Conservation (phyloP, 768 basidiomycete genomes). For the Pleurotus ostreatus region DNA sequence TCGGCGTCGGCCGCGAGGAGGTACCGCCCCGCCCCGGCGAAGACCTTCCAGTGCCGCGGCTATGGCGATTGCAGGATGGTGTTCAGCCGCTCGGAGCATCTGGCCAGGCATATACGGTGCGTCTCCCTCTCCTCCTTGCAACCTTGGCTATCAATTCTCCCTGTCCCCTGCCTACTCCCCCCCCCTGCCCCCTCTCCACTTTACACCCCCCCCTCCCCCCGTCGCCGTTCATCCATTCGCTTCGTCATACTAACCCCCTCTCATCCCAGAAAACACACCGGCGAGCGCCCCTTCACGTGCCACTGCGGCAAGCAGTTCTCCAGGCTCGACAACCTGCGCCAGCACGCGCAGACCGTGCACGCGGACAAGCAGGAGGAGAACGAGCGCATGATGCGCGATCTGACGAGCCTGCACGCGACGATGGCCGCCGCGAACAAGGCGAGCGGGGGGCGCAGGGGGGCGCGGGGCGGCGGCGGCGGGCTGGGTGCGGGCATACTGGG, state of each 20-base stretch:
- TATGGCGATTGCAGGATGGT: slow-evolving; percentile 97
- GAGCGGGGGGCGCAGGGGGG: too few species aligned
- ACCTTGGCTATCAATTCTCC: too few species aligned
- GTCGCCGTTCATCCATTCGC: too few species aligned
- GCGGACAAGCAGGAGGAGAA: slow-evolving; percentile 90
- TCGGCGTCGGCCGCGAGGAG: slow-evolving; percentile 37
- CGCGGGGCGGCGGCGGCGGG: background rate
- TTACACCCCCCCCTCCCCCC: too few species aligned
- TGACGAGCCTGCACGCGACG: slow-evolving; percentile 76
- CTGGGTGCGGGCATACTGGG: too few species aligned
- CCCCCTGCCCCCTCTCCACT: slow-evolving; percentile 2
- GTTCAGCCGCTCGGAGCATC: slow-evolving; percentile 92
- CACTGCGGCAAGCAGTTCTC: slow-evolving; percentile 96
- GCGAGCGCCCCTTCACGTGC: slow-evolving; percentile 93
- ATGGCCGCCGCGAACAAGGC: slow-evolving; percentile 63
- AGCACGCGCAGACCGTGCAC: slow-evolving; percentile 96
- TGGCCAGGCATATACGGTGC: slow-evolving; percentile 95
- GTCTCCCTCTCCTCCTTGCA: too few species aligned
- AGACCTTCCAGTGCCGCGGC: slow-evolving; percentile 93
- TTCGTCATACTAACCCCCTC: too few species aligned
- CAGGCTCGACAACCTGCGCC: slow-evolving; percentile 92
- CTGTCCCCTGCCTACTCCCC: too few species aligned
- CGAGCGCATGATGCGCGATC: slow-evolving; percentile 88
- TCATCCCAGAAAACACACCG: slow-evolving; percentile 98
- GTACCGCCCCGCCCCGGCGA: slow-evolving; percentile 81